A percentile compares a stretch with the other conserved stretches of the same genome.
Evolutionary conservation across 441 rosid species (phyloP).

Genomic region (Erodium texanum): DNA sequence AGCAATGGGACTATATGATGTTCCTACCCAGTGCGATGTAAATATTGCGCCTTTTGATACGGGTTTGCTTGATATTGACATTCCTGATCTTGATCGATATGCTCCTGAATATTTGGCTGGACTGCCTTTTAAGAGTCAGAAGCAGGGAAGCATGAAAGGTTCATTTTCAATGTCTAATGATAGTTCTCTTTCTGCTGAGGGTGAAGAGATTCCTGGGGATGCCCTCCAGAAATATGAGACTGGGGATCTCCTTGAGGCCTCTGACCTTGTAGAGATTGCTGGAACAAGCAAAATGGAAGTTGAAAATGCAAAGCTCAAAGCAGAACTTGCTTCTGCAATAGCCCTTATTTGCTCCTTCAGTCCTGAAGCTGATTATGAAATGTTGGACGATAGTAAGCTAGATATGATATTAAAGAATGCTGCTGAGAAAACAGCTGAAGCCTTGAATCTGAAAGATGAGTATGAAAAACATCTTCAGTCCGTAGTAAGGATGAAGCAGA

Average conservation of each 20-base stretch:
- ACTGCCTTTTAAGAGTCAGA: conserved; percentile 40
- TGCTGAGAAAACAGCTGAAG: conserved; percentile 82
- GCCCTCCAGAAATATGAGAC: conserved; percentile 36
- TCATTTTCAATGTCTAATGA: conserved; percentile 60
- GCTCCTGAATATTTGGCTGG: conserved; percentile 77
- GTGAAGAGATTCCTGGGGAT: conserved; percentile 39
- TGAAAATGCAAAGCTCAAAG: conserved; percentile 93
- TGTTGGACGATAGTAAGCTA: conserved; percentile 53
- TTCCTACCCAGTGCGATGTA: conserved; percentile 92
- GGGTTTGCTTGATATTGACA: conserved; percentile 69
- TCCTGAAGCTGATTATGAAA: conserved; percentile 58
- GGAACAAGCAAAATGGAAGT: conserved; percentile 98
- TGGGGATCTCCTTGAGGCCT: conserved; percentile 51
- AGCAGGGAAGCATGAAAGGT: conserved; percentile 41
- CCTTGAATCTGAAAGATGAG: conserved; percentile 78
- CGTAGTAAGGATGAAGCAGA: conserved; percentile 67
- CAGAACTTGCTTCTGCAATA: conserved; percentile 95
- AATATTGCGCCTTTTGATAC: conserved; percentile 82
- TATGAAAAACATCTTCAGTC: conserved; percentile 61
- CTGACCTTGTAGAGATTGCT: conserved; percentile 72
- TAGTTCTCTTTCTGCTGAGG: conserved; percentile 49
- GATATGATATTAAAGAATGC: conserved; percentile 54
- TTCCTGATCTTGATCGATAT: conserved; percentile 64
- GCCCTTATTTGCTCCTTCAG: conserved; percentile 64
- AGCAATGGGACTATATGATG: conserved; percentile 82